Evolutionary conservation across 352 stramenopile genomes (phyloP), one percentile per base, ranked within the genome.

Genomic region (Globisporangium paddicum): DNA sequence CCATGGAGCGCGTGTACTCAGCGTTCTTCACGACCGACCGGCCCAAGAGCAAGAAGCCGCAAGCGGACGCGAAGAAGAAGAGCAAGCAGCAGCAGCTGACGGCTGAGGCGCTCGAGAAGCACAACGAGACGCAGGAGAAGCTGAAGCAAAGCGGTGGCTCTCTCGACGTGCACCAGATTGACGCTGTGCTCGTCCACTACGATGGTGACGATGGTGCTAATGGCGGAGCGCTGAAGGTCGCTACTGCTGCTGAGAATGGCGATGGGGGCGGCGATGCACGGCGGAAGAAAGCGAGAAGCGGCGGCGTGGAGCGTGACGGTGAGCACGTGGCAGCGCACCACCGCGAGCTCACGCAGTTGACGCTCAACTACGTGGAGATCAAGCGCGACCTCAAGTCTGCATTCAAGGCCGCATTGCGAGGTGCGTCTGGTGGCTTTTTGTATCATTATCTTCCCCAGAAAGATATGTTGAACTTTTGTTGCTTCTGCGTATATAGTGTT

Each of bases 1-100:
- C 32, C 11, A 95, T 95, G 83, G 83, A 95, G 68, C 86, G 86
- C 35, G 79, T 95, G 50, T 95, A 95, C 67, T 95, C 86, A 58
- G 86, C 86, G 44, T 90, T 95, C 56, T 95, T 95, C 64, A 82
- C 73, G 34, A 61, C 56, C 47, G 77, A 86, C 47, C 71, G 71
- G 9, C 68, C 76, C 44, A 53, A 53, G 32, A 66, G 28, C 28
- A 32, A 75, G 63, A 67, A 64, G 21, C 60, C 37, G 23, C 59
- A 46, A 6, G 25, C 51, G 49, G 26, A 64, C 35, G 58, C 71
- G 64, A 58, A 47, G 30, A 47, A 60, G 51, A 54, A 60, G 30
- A 47, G 55, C 42, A 54, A 60, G 30, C 61, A 73, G 63, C 55
- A 42, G 23, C 62, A 74, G 59, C 71, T 93, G 45, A 93, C 83